A percentile compares a stretch with the other conserved stretches of the same genome.
Evolutionary conservation across 1,284 basidiomycete genomes (phyloP).

Genomic region (Phenoliferia sp.): DNA sequence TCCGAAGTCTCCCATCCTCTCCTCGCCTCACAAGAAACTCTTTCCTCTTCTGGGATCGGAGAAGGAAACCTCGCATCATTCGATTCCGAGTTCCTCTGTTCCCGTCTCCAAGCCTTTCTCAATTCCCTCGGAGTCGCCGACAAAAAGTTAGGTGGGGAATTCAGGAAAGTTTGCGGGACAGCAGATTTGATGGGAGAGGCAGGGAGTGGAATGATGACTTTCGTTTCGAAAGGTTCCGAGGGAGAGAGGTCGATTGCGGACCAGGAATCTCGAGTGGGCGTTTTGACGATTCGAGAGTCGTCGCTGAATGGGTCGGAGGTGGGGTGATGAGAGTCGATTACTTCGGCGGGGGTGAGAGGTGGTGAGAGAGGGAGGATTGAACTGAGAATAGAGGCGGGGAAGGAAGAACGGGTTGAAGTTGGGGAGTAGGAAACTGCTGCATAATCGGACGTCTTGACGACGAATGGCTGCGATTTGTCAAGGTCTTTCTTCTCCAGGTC

Average conservation of each 20-base stretch:
- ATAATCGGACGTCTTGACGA: not conserved
- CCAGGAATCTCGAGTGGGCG: not conserved
- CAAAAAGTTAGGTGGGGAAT: not conserved
- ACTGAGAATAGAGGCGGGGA: not conserved
- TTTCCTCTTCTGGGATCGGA: not conserved
- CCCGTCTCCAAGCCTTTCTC: not conserved
- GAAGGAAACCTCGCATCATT: not conserved
- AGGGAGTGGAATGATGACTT: not conserved
- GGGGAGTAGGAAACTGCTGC: not conserved
- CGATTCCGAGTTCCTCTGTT: not conserved
- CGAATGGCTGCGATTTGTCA: not conserved
- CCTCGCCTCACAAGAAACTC: not conserved
- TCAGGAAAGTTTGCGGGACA: not conserved
- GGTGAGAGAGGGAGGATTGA: constrained; percentile 1
- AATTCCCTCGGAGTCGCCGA: not conserved
- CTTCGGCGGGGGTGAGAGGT: not conserved
- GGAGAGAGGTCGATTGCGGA: not conserved
- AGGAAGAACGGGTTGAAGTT: not conserved
- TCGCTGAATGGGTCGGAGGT: not conserved
- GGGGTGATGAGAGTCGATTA: not conserved
- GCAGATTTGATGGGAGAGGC: not conserved
- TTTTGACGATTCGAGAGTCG: not conserved
- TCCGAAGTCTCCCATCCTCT: not conserved
- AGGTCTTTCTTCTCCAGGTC: not conserved
- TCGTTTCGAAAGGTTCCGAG: not conserved